phyloP scores from a whole-genome alignment of 2,329 filamentous ascomycete genomes.

The Ophiocordyceps australis region DNA sequence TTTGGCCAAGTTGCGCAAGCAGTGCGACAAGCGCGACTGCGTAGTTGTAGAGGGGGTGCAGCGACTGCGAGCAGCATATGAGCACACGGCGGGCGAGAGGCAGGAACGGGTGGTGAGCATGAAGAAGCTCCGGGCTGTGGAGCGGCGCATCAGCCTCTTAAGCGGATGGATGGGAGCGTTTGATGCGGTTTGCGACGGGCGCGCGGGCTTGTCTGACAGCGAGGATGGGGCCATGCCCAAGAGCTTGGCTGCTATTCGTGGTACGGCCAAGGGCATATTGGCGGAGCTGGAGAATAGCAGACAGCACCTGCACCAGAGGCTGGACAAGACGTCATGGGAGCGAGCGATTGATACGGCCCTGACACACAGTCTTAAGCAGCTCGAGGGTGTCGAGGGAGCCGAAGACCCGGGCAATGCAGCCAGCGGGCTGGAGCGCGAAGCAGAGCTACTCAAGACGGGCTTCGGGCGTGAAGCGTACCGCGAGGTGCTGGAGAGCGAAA shows the following conservation, averaged over 20 bases:
- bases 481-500: conserved; percentile 71
- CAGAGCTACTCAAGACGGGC: conserved; percentile 67
- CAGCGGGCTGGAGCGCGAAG: conserved; percentile 53
- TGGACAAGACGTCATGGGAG: conserved; percentile 74
- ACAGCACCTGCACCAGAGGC: conserved; percentile 73
- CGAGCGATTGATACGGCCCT: conserved; percentile 73
- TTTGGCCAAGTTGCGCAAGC: conserved; percentile 80
- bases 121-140: conserved; percentile 67
- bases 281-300: conserved; percentile 78
- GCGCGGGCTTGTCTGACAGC: conserved; percentile 16
- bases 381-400: conserved; percentile 34
- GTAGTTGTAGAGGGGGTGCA: conserved; percentile 61
- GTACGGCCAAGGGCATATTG: conserved; percentile 75
- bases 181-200: conserved; percentile 58
- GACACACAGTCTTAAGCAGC: conserved; percentile 64
- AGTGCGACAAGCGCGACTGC: conserved; percentile 65
- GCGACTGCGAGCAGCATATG: conserved; percentile 67
- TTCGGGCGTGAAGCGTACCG: conserved; percentile 65
- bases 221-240: conserved; percentile 49
- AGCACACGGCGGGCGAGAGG: conserved; percentile 60
- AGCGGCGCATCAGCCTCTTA: conserved; percentile 71
- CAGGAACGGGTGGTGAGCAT: conserved; percentile 63
- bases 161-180: conserved; percentile 89
- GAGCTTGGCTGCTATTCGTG: conserved; percentile 59
- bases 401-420: conserved; percentile 43